Conservation (phyloP, 495 filamentous ascomycete species). For the Apodospora peruviana region DNA sequence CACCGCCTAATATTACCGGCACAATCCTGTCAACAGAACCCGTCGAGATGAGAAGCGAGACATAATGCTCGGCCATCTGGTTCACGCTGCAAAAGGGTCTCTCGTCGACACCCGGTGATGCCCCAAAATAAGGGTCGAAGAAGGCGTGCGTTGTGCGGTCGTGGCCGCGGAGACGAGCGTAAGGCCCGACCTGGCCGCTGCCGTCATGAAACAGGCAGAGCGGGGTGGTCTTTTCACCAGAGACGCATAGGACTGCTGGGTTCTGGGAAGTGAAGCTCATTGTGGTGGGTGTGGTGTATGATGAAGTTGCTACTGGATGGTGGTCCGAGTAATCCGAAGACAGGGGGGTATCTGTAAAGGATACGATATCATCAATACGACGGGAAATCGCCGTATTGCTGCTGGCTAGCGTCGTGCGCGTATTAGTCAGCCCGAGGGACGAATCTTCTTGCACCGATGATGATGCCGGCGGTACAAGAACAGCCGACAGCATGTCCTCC, state of each 20-base stretch:
- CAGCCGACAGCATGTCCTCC: neutral
- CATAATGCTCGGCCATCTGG: neutral
- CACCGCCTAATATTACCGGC: neutral
- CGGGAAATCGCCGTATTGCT: neutral
- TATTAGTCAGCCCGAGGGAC: neutral
- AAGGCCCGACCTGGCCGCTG: neutral
- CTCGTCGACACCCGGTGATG: neutral
- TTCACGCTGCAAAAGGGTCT: neutral
- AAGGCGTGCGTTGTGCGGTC: neutral
- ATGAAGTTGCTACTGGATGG: neutral
- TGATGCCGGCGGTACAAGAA: neutral
- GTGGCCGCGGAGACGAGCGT: neutral
- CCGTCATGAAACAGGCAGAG: conserved; percentile 1
- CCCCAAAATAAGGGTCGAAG: neutral
- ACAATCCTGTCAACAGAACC: neutral
- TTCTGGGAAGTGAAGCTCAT: neutral
- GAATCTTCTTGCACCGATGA: neutral
- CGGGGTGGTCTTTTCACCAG: neutral
- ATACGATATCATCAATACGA: neutral
- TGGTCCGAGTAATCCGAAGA: no score
- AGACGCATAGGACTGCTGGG: neutral
- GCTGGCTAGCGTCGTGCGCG: neutral
- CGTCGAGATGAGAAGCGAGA: neutral
- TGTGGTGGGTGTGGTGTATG: neutral
- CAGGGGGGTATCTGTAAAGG: neutral